Evolutionary conservation across 371 early-diverging fungal genomes (phyloP), one percentile per base, ranked within the genome.

Genomic region (Rhizopus sp.): DNA sequence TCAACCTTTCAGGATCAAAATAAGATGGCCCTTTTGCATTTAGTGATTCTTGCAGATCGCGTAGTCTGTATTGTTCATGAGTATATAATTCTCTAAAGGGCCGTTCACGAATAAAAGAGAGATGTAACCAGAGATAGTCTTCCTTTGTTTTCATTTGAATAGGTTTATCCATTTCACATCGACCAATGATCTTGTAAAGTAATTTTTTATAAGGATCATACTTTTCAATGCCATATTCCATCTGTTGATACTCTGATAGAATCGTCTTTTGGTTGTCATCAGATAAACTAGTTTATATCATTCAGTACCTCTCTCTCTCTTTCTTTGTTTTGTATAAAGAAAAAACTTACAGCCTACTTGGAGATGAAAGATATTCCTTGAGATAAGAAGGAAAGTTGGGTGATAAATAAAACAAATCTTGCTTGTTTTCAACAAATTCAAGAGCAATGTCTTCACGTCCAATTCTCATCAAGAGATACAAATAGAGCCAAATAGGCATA

Each of bases 191-290:
- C 68, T 92, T 93, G 74, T 88, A 92, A 10, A 97, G 57, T 5
- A 94, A 84, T 4, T 88, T 72, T 70, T 96, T 94, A 83, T 88
- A 96, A 9, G 93, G 93, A 68, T 97, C 97, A 9, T 72, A 77
- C 0, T 66, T 53, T 31, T 70, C 64, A 8, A 69, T 66, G 5
- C 72, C 71, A 53, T 84, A 78, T 33, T 77, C 69, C 50, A 83
- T 67, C n/a, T 67, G 67, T 54, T 76, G 73, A 74, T 86, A 90
- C 42, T 88, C 81, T 4, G 72, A 69, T 15, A 80, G 46, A 2
- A 91, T 63, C 5, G 72, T 68, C 38, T 79, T 78, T 33, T 84
- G 78, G 48, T 74, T 57, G 0, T 69, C 60, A n/a, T 70, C 59
- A 3, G 82, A 75, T 55, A 85, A 55, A 12, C 75, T 69, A 12